These are phyloP conservation scores for Osmanthus fragrans DNA, from an alignment of 257 asterid genomes.

Conservation along the genomic window DNA sequence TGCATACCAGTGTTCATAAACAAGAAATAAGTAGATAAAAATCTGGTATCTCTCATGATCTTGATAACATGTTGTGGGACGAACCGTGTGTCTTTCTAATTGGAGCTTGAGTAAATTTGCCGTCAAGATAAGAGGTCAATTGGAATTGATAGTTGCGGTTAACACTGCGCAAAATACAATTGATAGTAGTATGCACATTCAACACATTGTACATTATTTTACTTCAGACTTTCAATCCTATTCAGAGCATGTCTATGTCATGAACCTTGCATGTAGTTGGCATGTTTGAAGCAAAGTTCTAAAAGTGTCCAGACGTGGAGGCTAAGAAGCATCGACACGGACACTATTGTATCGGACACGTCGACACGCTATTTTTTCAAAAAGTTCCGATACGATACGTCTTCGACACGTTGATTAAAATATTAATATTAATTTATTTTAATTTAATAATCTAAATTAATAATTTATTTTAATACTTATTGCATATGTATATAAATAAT, in stretches of 20 bases:
- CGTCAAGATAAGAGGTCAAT: neutral
- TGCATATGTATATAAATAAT: too few relatives aligned
- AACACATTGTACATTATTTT: neutral
- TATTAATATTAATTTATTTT: too few relatives aligned
- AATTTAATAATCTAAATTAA: too few relatives aligned
- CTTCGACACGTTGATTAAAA: too few relatives aligned
- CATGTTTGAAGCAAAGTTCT: neutral
- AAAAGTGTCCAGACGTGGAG: too few relatives aligned
- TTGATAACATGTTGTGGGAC: neutral
- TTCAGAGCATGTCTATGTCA: neutral
- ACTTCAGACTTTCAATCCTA: neutral
- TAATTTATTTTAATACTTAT: too few relatives aligned
- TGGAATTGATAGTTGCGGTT: neutral
- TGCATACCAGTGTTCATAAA: neutral
- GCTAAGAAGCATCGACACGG: too few relatives aligned
- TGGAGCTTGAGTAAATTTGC: neutral
- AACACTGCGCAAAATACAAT: too few relatives aligned
- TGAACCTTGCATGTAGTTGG: neutral
- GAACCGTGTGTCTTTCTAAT: neutral
- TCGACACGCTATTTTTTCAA: too few relatives aligned
- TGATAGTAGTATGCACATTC: too few relatives aligned
- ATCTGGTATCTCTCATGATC: neutral
- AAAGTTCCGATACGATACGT: too few relatives aligned
- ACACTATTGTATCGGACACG: too few relatives aligned
- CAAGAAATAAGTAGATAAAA: neutral